Percentiles rank a stretch among this genome's conserved stretches.
Evolutionary conservation across 2,329 filamentous ascomycete species (phyloP).

Genomic region (Endoconidiophora polonica): DNA sequence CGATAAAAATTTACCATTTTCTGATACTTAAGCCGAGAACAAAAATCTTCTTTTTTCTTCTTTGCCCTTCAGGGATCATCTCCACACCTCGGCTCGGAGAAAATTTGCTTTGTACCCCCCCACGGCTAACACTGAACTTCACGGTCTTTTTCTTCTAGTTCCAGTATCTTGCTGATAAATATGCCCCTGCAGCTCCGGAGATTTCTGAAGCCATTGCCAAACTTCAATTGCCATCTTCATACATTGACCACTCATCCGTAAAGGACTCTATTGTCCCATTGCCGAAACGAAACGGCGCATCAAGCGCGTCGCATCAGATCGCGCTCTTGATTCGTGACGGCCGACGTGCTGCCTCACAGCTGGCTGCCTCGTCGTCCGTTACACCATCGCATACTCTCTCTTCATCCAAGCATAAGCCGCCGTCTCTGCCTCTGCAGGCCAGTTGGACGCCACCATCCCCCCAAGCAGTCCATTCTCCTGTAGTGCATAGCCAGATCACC

Average conservation of each 20-base stretch:
- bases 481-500: too few species aligned
- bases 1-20: conserved; percentile 34
- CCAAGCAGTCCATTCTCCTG: too few species aligned
- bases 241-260: conserved; percentile 28
- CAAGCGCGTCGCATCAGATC: conserved; percentile 38
- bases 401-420: background rate
- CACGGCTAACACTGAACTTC: conserved; percentile 4
- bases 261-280: conserved; percentile 37
- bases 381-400: conserved; percentile 15
- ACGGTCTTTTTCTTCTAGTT: conserved; percentile 27
- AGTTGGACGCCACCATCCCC: too few species aligned
- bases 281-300: conserved; percentile 28
- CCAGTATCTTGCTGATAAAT: conserved; percentile 49
- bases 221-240: conserved; percentile 43
- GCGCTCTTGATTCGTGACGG: conserved; percentile 49
- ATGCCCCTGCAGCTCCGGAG: conserved; percentile 47
- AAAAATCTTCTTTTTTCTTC: conserved; percentile 7
- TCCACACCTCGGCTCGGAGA: background rate
- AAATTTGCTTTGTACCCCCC: background rate
- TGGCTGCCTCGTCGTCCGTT: conserved; percentile 29
- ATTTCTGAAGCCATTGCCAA: conserved; percentile 50
- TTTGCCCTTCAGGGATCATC: background rate
- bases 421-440: conserved; percentile 1
- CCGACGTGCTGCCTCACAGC: conserved; percentile 37
- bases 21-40: conserved; percentile 20